These are phyloP conservation scores for Talaromyces piceae DNA, from an alignment of 2,329 filamentous ascomycete species.

Conservation along the genomic window DNA sequence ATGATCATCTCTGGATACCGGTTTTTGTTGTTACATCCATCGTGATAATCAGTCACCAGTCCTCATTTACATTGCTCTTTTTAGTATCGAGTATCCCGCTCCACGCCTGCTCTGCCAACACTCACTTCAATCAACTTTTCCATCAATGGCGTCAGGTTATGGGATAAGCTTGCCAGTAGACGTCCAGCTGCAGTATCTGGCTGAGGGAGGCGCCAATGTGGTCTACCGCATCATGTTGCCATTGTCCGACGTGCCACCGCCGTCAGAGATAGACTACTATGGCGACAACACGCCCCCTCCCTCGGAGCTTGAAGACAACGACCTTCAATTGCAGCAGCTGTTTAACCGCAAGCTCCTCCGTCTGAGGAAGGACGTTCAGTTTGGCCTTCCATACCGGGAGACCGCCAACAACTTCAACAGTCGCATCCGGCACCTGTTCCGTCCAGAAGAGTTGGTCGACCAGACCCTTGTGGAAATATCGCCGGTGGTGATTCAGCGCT, in stretches of 20 bases:
- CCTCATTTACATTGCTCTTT: neutral
- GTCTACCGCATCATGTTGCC: conserved; percentile 55
- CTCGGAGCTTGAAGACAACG: conserved; percentile 14
- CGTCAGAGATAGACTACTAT: conserved; percentile 21
- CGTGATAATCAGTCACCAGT: neutral
- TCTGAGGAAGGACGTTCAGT: conserved; percentile 51
- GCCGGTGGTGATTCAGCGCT: conserved; percentile 39
- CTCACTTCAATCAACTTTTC: neutral
- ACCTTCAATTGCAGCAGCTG: neutral
- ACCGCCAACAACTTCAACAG: conserved; percentile 33
- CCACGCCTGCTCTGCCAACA: neutral
- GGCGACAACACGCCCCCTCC: conserved; percentile 13
- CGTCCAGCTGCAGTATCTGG: conserved; percentile 40
- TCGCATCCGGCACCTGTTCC: conserved; percentile 49
- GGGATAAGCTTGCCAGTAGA: conserved; percentile 28
- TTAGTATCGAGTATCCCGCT: neutral
- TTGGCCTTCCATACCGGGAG: conserved; percentile 45
- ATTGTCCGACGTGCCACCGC: neutral
- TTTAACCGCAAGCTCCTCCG: conserved; percentile 49
- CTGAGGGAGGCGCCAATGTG: conserved; percentile 70
- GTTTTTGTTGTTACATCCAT: neutral
- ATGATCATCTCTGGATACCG: neutral
- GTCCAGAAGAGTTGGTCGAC: conserved; percentile 46
- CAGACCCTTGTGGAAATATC: conserved; percentile 48
- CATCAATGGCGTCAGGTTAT: conserved; percentile 26